A percentile compares a stretch with the other conserved stretches of the same genome.
phyloP scores from a whole-genome alignment of 306 rosid species.

The Vigna angularis region DNA sequence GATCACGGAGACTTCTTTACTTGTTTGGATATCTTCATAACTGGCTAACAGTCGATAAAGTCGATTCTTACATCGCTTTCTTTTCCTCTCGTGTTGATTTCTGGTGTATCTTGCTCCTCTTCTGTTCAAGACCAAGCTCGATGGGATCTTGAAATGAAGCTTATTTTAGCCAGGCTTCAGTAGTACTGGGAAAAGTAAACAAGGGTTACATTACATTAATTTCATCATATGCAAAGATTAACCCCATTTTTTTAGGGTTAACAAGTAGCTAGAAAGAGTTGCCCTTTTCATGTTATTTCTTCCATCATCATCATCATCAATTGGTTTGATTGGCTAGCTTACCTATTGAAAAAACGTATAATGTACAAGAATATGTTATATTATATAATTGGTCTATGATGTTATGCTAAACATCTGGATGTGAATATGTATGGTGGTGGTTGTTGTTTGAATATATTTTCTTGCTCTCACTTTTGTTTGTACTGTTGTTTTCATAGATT shows the following conservation, averaged over 20 bases:
- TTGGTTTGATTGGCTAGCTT: not conserved
- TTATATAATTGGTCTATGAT: not conserved
- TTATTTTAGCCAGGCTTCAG: conserved; percentile 61
- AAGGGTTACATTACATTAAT: conserved; percentile 27
- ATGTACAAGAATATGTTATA: conserved; percentile 33
- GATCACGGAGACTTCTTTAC: conserved; percentile 28
- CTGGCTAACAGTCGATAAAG: conserved; percentile 56
- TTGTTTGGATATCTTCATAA: conserved; percentile 50
- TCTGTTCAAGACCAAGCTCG: conserved; percentile 40
- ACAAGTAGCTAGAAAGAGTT: conserved; percentile 37
- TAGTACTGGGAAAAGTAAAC: conserved; percentile 29
- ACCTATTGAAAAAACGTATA: conserved; percentile 30
- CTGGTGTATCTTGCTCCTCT: conserved; percentile 35
- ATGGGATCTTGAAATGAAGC: conserved; percentile 56
- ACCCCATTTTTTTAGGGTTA: conserved; percentile 51
- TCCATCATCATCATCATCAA: conserved; percentile 33
- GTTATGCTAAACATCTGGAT: not conserved
- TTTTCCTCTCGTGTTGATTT: conserved; percentile 28
- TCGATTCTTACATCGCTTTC: conserved; percentile 42
- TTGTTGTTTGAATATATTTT: not conserved
- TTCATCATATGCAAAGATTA: conserved; percentile 34
- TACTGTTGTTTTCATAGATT: conserved; percentile 19
- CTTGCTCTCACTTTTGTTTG: not conserved
- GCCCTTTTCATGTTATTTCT: conserved; percentile 42
- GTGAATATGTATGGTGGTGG: not conserved